A percentile compares a stretch with the other conserved stretches of the same genome.
Evolutionary conservation across 2,329 filamentous ascomycete genomes (phyloP).

Genomic region (Colletotrichum euphorbiae): DNA sequence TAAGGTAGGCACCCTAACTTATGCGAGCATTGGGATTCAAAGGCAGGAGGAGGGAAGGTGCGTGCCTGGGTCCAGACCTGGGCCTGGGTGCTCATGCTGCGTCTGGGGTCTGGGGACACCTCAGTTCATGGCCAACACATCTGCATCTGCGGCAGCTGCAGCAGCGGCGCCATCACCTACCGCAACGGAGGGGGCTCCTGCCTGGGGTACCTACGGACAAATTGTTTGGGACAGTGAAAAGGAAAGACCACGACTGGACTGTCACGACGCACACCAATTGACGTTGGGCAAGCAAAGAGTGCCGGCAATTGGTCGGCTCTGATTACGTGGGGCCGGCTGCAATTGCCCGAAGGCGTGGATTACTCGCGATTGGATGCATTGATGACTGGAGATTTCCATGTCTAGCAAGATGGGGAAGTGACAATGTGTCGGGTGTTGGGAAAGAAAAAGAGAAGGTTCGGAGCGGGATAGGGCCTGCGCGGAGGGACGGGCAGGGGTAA

Average conservation of each 20-base stretch:
- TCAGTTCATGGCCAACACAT: too few relatives aligned
- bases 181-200: neutral
- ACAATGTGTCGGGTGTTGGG: neutral
- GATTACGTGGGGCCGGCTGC: constrained; percentile 9
- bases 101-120: too few relatives aligned
- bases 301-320: constrained; percentile 3
- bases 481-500: neutral
- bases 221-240: neutral
- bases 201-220: neutral
- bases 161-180: neutral
- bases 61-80: neutral
- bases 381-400: constrained; percentile 11
- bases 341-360: constrained; percentile 13
- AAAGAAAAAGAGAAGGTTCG: neutral
- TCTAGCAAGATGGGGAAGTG: constrained; percentile 15
- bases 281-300: neutral
- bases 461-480: neutral
- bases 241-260: neutral
- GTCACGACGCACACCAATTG: neutral
- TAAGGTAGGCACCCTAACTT: too few relatives aligned
- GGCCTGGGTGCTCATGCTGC: neutral
- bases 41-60: neutral
- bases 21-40: constrained; percentile 6
- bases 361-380: constrained; percentile 30
- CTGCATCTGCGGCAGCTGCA: neutral